Evolutionary conservation across 2,329 filamentous ascomycete genomes (phyloP).

Genomic region (Verticillium klebahnii): DNA sequence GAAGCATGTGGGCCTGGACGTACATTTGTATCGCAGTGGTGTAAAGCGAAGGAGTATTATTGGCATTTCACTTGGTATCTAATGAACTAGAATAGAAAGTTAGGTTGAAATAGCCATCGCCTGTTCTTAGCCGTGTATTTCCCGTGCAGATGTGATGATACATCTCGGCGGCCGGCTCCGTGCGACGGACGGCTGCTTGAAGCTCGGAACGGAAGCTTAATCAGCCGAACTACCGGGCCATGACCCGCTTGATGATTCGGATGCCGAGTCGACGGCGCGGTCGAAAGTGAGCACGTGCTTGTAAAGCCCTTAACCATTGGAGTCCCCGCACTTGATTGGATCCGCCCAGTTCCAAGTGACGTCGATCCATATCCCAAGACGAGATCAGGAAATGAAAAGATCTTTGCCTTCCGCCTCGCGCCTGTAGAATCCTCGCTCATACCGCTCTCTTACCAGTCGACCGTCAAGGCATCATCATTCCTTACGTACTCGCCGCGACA

Average conservation of each 20-base stretch:
- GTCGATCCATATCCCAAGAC: background rate
- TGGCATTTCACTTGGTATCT: no score
- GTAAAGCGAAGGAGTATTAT: no score
- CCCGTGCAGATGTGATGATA: no score
- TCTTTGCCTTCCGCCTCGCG: background rate
- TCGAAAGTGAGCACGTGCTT: background rate
- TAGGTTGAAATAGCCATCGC: no score
- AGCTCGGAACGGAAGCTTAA: background rate
- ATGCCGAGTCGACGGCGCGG: background rate
- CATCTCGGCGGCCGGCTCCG: background rate
- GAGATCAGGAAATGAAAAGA: background rate
- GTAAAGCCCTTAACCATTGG: background rate
- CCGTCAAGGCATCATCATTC: no score
- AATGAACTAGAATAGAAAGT: no score
- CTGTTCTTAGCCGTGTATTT: no score
- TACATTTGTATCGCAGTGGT: no score
- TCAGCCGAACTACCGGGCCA: background rate
- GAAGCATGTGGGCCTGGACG: no score
- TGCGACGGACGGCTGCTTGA: background rate
- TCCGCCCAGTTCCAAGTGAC: background rate
- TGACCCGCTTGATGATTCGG: background rate
- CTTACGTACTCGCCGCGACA: no score
- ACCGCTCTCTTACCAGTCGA: no score
- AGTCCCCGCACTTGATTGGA: background rate
- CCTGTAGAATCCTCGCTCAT: no score